Conservation (phyloP, 2,329 filamentous ascomycete genomes). For the Periconia sp. region DNA sequence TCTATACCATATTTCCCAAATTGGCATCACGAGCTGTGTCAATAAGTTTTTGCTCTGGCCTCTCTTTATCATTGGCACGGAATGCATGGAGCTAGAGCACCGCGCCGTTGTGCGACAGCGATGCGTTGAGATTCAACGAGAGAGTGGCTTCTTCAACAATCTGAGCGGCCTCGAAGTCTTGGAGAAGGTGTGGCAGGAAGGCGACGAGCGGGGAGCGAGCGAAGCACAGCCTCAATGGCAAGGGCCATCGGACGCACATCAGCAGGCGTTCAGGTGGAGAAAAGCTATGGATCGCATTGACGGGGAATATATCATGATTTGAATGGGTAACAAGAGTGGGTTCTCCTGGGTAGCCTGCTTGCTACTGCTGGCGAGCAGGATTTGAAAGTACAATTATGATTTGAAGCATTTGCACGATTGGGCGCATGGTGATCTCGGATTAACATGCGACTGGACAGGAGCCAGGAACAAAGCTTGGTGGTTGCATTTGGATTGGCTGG, state of each 20-base stretch:
- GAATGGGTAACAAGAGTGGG: too few species aligned
- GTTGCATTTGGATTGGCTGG: slow-evolving; percentile 17
- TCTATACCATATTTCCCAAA: slow-evolving; percentile 80
- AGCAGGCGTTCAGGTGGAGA: slow-evolving; percentile 55
- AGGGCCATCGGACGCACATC: slow-evolving; percentile 24
- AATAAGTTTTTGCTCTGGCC: slow-evolving; percentile 95
- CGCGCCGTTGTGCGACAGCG: slow-evolving; percentile 79
- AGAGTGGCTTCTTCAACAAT: slow-evolving; percentile 94
- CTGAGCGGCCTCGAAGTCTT: slow-evolving; percentile 83
- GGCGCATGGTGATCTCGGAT: slow-evolving; percentile 1
- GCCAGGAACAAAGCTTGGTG: neutral
- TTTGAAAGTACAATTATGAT: too few species aligned
- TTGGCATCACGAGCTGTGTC: slow-evolving; percentile 72
- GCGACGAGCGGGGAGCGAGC: slow-evolving; percentile 43
- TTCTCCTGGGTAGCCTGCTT: too few species aligned
- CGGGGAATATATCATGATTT: slow-evolving; percentile 60
- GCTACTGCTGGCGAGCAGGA: too few species aligned
- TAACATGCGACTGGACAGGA: slow-evolving; percentile 6
- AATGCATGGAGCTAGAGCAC: slow-evolving; percentile 82
- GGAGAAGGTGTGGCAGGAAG: slow-evolving; percentile 79
- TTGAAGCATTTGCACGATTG: neutral
- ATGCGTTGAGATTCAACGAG: slow-evolving; percentile 83
- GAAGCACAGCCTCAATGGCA: slow-evolving; percentile 20
- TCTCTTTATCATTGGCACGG: slow-evolving; percentile 86
- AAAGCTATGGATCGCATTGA: slow-evolving; percentile 58